These are phyloP conservation scores for Metschnikowia drakensbergensis DNA, from an alignment of 805 yeast genomes.

Conservation along the genomic window DNA sequence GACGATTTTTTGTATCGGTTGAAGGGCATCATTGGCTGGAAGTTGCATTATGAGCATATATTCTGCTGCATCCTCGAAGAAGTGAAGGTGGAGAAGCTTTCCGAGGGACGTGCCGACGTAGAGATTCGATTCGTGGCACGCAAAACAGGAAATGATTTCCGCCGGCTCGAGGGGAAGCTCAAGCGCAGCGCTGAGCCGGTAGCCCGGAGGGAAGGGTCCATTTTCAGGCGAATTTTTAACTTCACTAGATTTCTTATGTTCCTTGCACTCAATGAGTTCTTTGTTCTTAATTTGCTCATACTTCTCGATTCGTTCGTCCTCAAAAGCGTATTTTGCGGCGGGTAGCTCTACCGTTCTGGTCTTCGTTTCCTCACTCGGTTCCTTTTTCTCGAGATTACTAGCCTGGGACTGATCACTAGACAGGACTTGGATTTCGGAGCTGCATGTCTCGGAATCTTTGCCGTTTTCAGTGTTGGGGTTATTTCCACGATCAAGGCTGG, in stretches of 20 bases:
- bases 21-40: constrained; percentile 12
- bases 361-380: neutral
- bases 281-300: too few relatives aligned
- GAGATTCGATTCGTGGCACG: constrained; percentile 28
- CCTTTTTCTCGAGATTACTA: too few relatives aligned
- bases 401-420: too few relatives aligned
- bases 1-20: constrained; percentile 23
- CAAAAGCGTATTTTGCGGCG: neutral
- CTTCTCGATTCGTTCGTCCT: too few relatives aligned
- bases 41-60: constrained; percentile 29
- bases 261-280: too few relatives aligned
- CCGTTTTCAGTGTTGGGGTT: neutral
- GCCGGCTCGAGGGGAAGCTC: constrained; percentile 7
- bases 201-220: constrained; percentile 9
- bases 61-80: constrained; percentile 37
- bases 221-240: neutral
- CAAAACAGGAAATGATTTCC: constrained; percentile 18
- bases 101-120: constrained; percentile 39
- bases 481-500: neutral
- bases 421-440: too few relatives aligned
- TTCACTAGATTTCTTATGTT: neutral
- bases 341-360: neutral
- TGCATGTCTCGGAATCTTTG: neutral
- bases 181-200: constrained; percentile 7
- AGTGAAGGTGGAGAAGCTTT: constrained; percentile 35